A percentile compares a stretch with the other conserved stretches of the same genome.
phyloP scores from a whole-genome alignment of 768 basidiomycete genomes.

The Pulveroboletus sp. region DNA sequence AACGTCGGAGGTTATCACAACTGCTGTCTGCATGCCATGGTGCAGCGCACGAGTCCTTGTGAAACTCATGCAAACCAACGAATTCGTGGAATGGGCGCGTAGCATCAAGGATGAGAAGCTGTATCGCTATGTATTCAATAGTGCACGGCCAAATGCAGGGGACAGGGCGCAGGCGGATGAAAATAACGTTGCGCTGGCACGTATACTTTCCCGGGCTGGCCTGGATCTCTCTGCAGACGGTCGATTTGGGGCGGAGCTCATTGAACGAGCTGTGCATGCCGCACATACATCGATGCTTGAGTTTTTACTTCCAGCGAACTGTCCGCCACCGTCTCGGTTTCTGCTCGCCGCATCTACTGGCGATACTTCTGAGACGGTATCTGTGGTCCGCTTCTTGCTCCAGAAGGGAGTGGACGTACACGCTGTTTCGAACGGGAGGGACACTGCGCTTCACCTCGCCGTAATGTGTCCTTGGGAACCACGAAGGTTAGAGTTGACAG shows the following conservation, averaged over 20 bases:
- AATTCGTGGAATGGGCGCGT: background rate
- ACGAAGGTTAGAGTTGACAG: background rate
- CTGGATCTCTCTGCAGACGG: background rate
- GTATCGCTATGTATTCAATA: background rate
- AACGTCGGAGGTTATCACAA: background rate
- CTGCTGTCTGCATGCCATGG: slow-evolving; percentile 3
- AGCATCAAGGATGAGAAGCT: background rate
- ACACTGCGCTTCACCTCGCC: background rate
- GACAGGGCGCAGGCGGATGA: background rate
- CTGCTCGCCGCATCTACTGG: background rate
- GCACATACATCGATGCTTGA: slow-evolving; percentile 2
- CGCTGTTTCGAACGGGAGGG: background rate
- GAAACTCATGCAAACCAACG: background rate
- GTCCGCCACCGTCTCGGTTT: background rate
- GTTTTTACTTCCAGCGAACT: background rate
- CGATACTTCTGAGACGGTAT: background rate
- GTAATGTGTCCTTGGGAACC: slow-evolving; percentile 1
- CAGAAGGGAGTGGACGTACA: background rate
- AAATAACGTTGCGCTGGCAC: background rate
- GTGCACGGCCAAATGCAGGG: background rate
- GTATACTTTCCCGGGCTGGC: background rate
- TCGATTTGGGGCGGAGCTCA: background rate
- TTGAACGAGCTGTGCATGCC: background rate
- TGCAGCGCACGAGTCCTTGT: background rate
- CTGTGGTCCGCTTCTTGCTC: slow-evolving; percentile 5